A percentile compares a stretch with the other conserved stretches of the same genome.
Conservation (phyloP, 2,329 filamentous ascomycete species). For the Verticillium nubilum region DNA sequence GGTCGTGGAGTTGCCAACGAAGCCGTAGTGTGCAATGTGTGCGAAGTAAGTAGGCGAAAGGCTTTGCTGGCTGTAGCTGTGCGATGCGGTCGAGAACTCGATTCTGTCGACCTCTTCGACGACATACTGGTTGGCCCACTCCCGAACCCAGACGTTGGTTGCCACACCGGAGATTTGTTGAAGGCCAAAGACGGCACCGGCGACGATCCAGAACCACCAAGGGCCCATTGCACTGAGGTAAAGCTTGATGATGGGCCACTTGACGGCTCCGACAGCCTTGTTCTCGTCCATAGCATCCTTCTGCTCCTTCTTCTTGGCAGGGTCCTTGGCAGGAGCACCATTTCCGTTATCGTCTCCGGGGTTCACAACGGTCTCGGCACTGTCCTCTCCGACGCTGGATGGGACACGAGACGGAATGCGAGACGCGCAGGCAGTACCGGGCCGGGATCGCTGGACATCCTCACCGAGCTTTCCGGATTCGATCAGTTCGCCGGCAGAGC, state of each 20-base stretch:
- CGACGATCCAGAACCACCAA: conserved; percentile 90
- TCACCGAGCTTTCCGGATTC: conserved; percentile 85
- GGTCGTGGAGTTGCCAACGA: conserved; percentile 29
- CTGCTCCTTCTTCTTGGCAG: conserved; percentile 39
- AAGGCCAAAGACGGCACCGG: conserved; percentile 66
- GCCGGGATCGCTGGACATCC: conserved; percentile 68
- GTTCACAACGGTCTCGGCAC: conserved; percentile 47
- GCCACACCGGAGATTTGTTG: conserved; percentile 84
- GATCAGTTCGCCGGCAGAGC: conserved; percentile 72
- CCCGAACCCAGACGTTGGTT: conserved; percentile 89
- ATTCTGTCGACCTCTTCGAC: conserved; percentile 31
- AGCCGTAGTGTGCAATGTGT: conserved; percentile 29
- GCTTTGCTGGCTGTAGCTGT: conserved; percentile 26
- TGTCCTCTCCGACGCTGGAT: conserved; percentile 66
- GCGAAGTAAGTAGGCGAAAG: conserved; percentile 32
- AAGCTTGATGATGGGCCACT: conserved; percentile 77
- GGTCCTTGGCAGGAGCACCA: conserved; percentile 40
- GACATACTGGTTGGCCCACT: conserved; percentile 90
- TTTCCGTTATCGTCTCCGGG: conserved; percentile 44
- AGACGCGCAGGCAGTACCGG: conserved; percentile 65
- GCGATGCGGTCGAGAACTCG: conserved; percentile 28
- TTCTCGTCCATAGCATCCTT: conserved; percentile 61
- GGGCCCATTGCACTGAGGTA: conserved; percentile 91
- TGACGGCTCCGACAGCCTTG: conserved; percentile 82
- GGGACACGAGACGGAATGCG: conserved; percentile 71